Evolutionary conservation across 306 rosid genomes (phyloP).

Genomic region (Luffa aegyptiaca): DNA sequence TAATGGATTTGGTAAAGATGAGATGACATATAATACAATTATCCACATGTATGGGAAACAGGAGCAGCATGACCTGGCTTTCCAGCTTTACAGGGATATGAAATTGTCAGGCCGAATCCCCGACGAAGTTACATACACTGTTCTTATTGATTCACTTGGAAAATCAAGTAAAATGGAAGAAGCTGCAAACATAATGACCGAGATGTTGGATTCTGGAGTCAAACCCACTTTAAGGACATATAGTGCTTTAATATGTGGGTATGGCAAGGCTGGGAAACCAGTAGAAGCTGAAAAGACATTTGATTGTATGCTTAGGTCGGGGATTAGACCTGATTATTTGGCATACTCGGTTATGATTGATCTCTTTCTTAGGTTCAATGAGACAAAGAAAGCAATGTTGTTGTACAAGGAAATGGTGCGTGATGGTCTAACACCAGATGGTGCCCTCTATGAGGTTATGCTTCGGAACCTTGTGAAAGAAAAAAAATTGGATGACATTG

Average conservation of each 20-base stretch:
- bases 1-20: slow-evolving; percentile 79
- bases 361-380: slow-evolving; percentile 66
- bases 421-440: slow-evolving; percentile 55
- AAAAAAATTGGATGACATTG: slow-evolving; percentile 47
- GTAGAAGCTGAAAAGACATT: slow-evolving; percentile 71
- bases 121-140: slow-evolving; percentile 80
- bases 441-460: slow-evolving; percentile 54
- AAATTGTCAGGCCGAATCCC: slow-evolving; percentile 55
- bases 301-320: slow-evolving; percentile 66
- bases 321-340: slow-evolving; percentile 66
- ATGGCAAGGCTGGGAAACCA: slow-evolving; percentile 69
- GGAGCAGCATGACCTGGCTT: slow-evolving; percentile 61
- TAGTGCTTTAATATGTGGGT: slow-evolving; percentile 84
- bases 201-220: slow-evolving; percentile 78
- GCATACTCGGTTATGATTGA: slow-evolving; percentile 87
- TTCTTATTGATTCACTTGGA: slow-evolving; percentile 82
- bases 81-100: slow-evolving; percentile 75
- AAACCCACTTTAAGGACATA: slow-evolving; percentile 81
- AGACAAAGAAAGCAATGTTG: slow-evolving; percentile 48
- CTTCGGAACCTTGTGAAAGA: slow-evolving; percentile 53
- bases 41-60: slow-evolving; percentile 89
- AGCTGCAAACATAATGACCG: slow-evolving; percentile 73
- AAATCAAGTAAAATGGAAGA: slow-evolving; percentile 71
- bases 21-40: slow-evolving; percentile 91
- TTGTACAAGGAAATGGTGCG: slow-evolving; percentile 61